A percentile compares a stretch with the other conserved stretches of the same genome.
Conservation (phyloP, 1,284 basidiomycete genomes). For the Neolentinus lepideus region DNA sequence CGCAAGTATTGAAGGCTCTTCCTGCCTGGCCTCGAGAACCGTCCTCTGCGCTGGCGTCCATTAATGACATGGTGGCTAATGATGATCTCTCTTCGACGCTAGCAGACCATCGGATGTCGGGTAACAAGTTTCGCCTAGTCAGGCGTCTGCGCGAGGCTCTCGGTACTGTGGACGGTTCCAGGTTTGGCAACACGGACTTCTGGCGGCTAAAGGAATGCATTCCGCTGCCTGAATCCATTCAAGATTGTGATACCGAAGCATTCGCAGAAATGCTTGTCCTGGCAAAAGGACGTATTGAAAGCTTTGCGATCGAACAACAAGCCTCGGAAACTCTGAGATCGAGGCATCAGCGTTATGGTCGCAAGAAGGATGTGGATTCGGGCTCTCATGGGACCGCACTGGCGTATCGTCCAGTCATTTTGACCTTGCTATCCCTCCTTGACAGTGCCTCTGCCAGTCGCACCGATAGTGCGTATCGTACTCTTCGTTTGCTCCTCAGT, state of each 20-base stretch:
- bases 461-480: slow-evolving; percentile 53
- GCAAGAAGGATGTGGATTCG: slow-evolving; percentile 14
- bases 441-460: slow-evolving; percentile 40
- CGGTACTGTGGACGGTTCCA: slow-evolving; percentile 28
- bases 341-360: slow-evolving; percentile 27
- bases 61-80: slow-evolving; percentile 28
- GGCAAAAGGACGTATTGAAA: slow-evolving; percentile 50
- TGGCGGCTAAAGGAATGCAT: slow-evolving; percentile 80
- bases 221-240: slow-evolving; percentile 40
- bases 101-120: slow-evolving; percentile 44
- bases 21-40: slow-evolving; percentile 68
- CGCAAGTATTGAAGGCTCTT: slow-evolving; percentile 47
- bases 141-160: slow-evolving; percentile 42
- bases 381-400: slow-evolving; percentile 14
- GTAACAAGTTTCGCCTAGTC: slow-evolving; percentile 73
- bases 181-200: slow-evolving; percentile 59
- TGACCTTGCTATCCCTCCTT: slow-evolving; percentile 50
- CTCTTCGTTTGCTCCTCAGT: slow-evolving; percentile 51
- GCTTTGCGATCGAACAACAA: slow-evolving; percentile 46
- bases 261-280: slow-evolving; percentile 69
- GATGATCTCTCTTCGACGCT: slow-evolving; percentile 46
- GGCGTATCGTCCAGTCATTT: slow-evolving; percentile 43
- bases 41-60: slow-evolving; percentile 32
- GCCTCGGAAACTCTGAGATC: slow-evolving; percentile 29
- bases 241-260: slow-evolving; percentile 60